These are phyloP conservation scores for Fusarium coffeatum DNA, from an alignment of 2,329 filamentous ascomycete genomes.

Conservation along the genomic window DNA sequence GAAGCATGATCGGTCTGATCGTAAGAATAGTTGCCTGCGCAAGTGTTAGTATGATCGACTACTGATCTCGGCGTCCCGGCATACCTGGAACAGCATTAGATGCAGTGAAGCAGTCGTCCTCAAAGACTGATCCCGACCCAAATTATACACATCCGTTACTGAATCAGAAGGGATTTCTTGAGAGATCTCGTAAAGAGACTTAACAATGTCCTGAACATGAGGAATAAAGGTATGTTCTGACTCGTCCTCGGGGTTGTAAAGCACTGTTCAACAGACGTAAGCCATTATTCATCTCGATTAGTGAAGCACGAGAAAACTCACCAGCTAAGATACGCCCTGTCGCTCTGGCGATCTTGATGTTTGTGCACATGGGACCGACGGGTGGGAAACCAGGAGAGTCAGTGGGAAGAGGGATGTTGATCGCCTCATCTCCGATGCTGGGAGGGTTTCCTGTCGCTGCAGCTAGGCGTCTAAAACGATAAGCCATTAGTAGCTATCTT, in stretches of 20 bases:
- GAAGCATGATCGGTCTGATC: slow-evolving; percentile 47
- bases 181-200: slow-evolving; percentile 44
- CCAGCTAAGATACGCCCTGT: slow-evolving; percentile 46
- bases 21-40: slow-evolving; percentile 48
- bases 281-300: rapidly evolving
- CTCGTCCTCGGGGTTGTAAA: slow-evolving; percentile 48
- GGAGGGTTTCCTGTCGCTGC: slow-evolving; percentile 45
- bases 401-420: slow-evolving; percentile 43
- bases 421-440: slow-evolving; percentile 42
- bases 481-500: background rate
- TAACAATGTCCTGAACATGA: slow-evolving; percentile 49
- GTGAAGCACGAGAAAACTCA: background rate
- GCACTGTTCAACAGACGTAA: slow-evolving; percentile 18
- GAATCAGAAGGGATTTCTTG: slow-evolving; percentile 45
- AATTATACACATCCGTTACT: slow-evolving; percentile 39
- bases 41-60: background rate
- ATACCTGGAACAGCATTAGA: slow-evolving; percentile 50
- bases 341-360: slow-evolving; percentile 44
- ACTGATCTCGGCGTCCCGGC: rapidly evolving
- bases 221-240: slow-evolving; percentile 49
- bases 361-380: slow-evolving; percentile 45
- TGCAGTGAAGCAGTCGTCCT: slow-evolving; percentile 49
- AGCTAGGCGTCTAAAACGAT: slow-evolving; percentile 32
- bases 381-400: slow-evolving; percentile 48
- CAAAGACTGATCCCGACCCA: slow-evolving; percentile 45